Base-by-base conservation (phyloP, 371 early-diverging fungal species). In the Paraphysoderma sedebokerense region DNA sequence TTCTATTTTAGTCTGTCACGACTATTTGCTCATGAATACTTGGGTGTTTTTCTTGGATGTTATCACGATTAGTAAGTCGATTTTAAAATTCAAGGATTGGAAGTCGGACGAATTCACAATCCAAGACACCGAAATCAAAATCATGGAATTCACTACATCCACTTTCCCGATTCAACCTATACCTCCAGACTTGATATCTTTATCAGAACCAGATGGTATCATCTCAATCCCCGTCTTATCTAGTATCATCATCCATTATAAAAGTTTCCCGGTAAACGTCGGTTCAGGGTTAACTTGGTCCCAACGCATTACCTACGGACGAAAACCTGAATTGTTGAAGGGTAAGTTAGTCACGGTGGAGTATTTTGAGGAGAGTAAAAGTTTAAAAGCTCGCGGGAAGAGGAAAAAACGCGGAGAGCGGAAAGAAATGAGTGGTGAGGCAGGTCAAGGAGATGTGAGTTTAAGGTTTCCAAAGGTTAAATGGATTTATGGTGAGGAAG, bases 401-500 rank as follows among this genome's bases (percentile, higher is more conserved):
- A 32, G 22, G 38, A 47, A 56, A 11, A 42, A 32, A 34, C 15
- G 33, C 40, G 5, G 50, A 48, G 20, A 45, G n/a, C 2, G 48
- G 11, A 22, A 34, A 44, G 9, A 36, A 17, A 3, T 52, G n/a
- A n/a, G n/a, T n/a, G n/a, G n/a, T n/a, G n/a, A n/a, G n/a, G n/a
- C n/a, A n/a, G n/a, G n/a, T n/a, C n/a, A n/a, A n/a, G n/a, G n/a
- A n/a, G 34, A 34, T 22, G 51, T 31, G 5, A 72, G 72, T 26
- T 49, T 76, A 24, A 59, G 77, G 19, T 76, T 76, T 44, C 77
- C 77, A 9, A 55, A 65, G 5, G 65, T 74, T 38, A 76, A 76
- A 42, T 66, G 68, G 17, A 60, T 76, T 2, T 74, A 67, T 48
- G 42, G 26, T n/a, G 68, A 57, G 17, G 44, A 59, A 29, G 68